phyloP scores from a whole-genome alignment of 495 filamentous ascomycete genomes.

The Trichoderma gamsii region DNA sequence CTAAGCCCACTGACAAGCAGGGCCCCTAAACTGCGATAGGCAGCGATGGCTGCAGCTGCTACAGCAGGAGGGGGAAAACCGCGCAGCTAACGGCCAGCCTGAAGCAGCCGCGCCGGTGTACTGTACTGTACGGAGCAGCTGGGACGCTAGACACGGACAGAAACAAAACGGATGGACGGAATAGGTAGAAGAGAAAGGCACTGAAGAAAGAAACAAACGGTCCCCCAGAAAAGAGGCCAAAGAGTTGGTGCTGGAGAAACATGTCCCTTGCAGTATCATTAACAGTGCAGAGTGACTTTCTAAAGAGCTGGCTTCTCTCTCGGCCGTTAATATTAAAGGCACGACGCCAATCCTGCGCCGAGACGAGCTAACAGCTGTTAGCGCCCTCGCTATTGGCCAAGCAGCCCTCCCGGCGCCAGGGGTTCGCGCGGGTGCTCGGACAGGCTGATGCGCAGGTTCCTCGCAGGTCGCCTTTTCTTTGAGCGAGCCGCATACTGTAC shows the following conservation, averaged over 20 bases:
- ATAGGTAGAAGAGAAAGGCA: background rate
- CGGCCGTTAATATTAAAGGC: slow-evolving; percentile 9
- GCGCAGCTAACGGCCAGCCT: background rate
- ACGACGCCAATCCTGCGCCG: background rate
- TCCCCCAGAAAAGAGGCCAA: background rate
- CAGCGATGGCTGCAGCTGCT: background rate
- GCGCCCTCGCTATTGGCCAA: background rate
- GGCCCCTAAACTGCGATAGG: background rate
- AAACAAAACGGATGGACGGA: background rate
- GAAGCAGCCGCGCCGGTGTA: background rate
- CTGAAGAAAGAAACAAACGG: background rate
- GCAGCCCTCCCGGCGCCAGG: slow-evolving; percentile 11
- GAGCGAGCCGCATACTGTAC: too few relatives aligned
- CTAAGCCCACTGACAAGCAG: background rate
- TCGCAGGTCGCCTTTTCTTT: background rate
- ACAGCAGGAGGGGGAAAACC: background rate
- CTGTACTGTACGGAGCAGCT: background rate
- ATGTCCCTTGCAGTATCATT: background rate
- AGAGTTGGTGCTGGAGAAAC: background rate
- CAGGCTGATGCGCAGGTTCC: background rate
- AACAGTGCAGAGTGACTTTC: background rate
- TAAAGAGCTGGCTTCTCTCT: background rate
- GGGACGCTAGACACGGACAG: background rate
- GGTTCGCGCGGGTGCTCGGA: background rate
- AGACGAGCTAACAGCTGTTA: background rate